Evolutionary conservation across 306 rosid genomes (phyloP).

Genomic region (Pueraria montana): DNA sequence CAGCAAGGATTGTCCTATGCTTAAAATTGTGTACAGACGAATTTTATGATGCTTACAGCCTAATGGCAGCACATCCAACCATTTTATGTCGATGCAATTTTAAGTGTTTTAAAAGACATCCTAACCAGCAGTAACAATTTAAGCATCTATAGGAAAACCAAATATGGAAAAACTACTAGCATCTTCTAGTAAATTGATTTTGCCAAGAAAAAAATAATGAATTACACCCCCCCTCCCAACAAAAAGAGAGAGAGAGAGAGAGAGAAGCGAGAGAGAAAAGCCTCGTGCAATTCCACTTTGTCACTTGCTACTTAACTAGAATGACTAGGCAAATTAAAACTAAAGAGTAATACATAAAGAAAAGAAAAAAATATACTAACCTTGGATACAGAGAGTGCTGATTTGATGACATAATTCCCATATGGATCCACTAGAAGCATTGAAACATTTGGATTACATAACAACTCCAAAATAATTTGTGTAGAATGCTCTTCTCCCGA

Average conservation of each 20-base stretch:
- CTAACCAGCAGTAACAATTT: not conserved
- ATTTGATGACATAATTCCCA: constrained; percentile 68
- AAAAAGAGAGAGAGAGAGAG: too few relatives aligned
- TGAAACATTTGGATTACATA: constrained; percentile 38
- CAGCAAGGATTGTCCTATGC: not conserved
- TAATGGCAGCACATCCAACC: not conserved
- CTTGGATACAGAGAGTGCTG: constrained; percentile 58
- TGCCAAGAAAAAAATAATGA: not conserved
- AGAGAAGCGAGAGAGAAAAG: not conserved
- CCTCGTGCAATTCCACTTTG: not conserved
- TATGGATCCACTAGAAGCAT: constrained; percentile 58
- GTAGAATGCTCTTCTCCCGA: constrained; percentile 40
- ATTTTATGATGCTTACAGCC: not conserved
- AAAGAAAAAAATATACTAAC: constrained; percentile 39
- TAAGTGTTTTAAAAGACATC: not conserved
- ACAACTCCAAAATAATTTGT: constrained; percentile 54
- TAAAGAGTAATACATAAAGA: not conserved
- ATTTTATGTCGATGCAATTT: not conserved
- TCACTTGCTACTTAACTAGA: not conserved
- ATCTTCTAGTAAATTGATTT: not conserved
- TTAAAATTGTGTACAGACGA: not conserved
- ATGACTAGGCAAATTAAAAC: not conserved
- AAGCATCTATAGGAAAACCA: not conserved
- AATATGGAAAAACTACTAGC: not conserved
- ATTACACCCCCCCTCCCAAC: not conserved